Evolutionary conservation across 306 rosid genomes (phyloP).

Genomic region (Betula pendula): DNA sequence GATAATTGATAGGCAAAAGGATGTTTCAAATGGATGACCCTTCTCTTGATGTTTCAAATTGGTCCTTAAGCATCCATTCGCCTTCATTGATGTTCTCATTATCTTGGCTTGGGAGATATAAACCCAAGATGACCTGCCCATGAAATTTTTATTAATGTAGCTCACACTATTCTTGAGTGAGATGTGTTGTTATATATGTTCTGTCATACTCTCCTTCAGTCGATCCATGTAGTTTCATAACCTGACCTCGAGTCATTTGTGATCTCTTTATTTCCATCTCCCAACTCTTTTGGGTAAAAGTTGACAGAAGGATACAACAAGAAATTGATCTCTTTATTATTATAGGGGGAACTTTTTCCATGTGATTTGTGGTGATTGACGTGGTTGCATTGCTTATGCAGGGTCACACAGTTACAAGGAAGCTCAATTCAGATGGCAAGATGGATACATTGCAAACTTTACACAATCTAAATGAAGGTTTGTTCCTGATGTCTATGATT

Average conservation of each 20-base stretch:
- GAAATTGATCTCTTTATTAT: neutral
- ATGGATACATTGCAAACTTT: conserved; percentile 63
- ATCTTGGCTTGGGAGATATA: neutral
- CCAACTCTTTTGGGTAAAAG: neutral
- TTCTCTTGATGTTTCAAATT: neutral
- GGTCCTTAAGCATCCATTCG: neutral
- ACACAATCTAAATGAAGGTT: conserved; percentile 84
- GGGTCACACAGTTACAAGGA: conserved; percentile 87
- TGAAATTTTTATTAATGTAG: neutral
- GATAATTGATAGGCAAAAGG: neutral
- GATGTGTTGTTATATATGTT: neutral
- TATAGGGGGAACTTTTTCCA: neutral
- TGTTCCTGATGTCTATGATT: conserved; percentile 11
- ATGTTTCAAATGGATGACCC: neutral
- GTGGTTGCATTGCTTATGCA: conserved; percentile 28
- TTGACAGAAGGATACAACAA: neutral
- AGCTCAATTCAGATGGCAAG: conserved; percentile 71
- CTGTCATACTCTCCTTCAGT: neutral
- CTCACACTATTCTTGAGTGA: neutral
- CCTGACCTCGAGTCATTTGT: neutral
- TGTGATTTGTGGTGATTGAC: neutral
- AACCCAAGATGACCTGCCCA: neutral
- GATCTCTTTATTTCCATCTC: neutral
- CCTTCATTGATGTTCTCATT: neutral
- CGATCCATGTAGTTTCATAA: neutral